Conservation (phyloP, 1,139 yeast genomes). For the Kazachstania sp. region DNA sequence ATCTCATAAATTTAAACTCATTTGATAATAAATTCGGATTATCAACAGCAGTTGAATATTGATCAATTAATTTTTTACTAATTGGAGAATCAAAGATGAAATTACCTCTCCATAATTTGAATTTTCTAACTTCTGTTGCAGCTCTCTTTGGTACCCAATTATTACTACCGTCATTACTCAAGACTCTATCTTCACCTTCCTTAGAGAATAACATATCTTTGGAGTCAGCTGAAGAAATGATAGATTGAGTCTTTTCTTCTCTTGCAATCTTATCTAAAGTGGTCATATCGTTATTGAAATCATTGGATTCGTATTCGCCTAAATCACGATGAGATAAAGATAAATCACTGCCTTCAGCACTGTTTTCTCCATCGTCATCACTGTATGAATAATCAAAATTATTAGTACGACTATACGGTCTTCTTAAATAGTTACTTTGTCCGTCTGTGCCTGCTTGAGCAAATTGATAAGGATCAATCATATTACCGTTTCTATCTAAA, state of each 20-base stretch:
- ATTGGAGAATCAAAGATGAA: slow-evolving; percentile 61
- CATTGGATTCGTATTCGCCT: slow-evolving; percentile 20
- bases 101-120: slow-evolving; percentile 43
- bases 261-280: slow-evolving; percentile 21
- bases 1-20: slow-evolving; percentile 71
- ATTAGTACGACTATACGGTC: slow-evolving; percentile 1
- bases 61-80: slow-evolving; percentile 47
- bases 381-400: slow-evolving; percentile 4
- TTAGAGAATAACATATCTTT: slow-evolving; percentile 5
- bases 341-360: background rate
- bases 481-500: slow-evolving; percentile 28
- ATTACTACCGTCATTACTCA: slow-evolving; percentile 1
- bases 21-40: slow-evolving; percentile 46
- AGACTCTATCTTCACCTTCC: slow-evolving; percentile 7
- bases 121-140: slow-evolving; percentile 26
- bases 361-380: slow-evolving; percentile 2
- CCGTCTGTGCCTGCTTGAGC: background rate
- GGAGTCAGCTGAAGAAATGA: slow-evolving; percentile 13
- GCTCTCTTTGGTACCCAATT: slow-evolving; percentile 15
- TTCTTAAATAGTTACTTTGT: background rate
- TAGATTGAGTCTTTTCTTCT: slow-evolving; percentile 7
- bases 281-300: slow-evolving; percentile 12
- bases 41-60: slow-evolving; percentile 34
- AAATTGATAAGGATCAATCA: slow-evolving; percentile 29
- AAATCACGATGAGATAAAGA: slow-evolving; percentile 20